Evolutionary conservation across 371 early-diverging fungal species (phyloP).

Genomic region (Actinomortierella wolfii): DNA sequence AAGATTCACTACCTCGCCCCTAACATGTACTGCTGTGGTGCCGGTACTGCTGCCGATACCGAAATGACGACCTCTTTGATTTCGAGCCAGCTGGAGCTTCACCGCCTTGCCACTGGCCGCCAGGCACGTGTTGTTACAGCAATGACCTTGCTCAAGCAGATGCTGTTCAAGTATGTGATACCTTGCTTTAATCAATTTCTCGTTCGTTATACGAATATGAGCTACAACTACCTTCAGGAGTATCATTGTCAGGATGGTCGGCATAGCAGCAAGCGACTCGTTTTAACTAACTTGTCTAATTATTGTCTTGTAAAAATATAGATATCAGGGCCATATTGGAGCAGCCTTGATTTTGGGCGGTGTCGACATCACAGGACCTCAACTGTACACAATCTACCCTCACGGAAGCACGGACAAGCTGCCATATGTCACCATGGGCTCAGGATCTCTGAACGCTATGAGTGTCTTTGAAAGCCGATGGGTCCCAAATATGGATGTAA

Average conservation of each 20-base stretch:
- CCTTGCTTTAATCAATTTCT: constrained; percentile 5
- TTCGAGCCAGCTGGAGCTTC: constrained; percentile 92
- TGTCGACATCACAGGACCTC: constrained; percentile 90
- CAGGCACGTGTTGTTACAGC: constrained; percentile 92
- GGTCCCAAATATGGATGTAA: constrained; percentile 83
- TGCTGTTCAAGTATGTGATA: constrained; percentile 80
- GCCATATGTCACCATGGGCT: constrained; percentile 98
- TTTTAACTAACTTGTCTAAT: too few species aligned
- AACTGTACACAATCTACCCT: constrained; percentile 94
- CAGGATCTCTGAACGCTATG: constrained; percentile 98
- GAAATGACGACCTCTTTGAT: constrained; percentile 95
- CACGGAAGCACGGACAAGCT: constrained; percentile 97
- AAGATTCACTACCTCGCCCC: constrained; percentile 99
- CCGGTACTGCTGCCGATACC: constrained; percentile 99
- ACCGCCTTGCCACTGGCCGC: constrained; percentile 88
- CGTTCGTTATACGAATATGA: not conserved
- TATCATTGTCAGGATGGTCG: not conserved
- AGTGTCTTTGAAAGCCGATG: constrained; percentile 94
- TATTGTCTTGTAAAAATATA: constrained; percentile 22
- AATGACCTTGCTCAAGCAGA: constrained; percentile 96
- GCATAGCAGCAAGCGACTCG: too few species aligned
- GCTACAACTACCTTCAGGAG: not conserved
- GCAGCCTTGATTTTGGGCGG: constrained; percentile 99
- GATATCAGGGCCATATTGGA: constrained; percentile 97
- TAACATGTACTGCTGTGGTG: constrained; percentile 99